Evolutionary conservation across 768 basidiomycete species (phyloP).

Genomic region (Lactarius sp.): DNA sequence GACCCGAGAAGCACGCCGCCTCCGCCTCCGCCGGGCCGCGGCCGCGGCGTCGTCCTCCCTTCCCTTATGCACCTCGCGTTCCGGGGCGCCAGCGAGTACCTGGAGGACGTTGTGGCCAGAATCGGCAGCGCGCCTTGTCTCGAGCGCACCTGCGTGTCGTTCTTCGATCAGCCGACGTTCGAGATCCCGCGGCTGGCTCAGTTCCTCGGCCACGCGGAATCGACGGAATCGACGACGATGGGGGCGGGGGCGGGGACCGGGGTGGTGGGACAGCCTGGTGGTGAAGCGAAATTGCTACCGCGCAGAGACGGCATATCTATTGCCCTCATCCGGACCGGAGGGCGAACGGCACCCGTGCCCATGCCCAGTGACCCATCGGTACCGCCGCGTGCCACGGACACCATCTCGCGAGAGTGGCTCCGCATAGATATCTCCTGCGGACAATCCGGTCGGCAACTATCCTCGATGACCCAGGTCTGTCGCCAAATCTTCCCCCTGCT

Average conservation of each 20-base stretch:
- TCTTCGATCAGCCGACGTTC: neutral
- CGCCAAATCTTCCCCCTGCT: neutral
- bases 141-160: neutral
- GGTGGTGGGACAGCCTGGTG: neutral
- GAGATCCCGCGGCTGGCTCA: neutral
- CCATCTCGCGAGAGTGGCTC: neutral
- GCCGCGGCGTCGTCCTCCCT: neutral
- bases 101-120: neutral
- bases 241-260: no score
- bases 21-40: neutral
- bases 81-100: neutral
- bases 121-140: neutral
- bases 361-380: no score
- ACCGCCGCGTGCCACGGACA: no score
- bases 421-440: neutral
- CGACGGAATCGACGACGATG: no score
- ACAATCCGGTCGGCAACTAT: neutral
- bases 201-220: neutral
- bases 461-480: slow-evolving; percentile 1
- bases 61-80: neutral
- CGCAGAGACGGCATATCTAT: neutral
- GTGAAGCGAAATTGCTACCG: neutral
- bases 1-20: no score
- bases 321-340: neutral
- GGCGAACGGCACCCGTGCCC: neutral